Base-by-base conservation (phyloP, 345 rosid genomes). In the Melaleuca alternifolia region DNA sequence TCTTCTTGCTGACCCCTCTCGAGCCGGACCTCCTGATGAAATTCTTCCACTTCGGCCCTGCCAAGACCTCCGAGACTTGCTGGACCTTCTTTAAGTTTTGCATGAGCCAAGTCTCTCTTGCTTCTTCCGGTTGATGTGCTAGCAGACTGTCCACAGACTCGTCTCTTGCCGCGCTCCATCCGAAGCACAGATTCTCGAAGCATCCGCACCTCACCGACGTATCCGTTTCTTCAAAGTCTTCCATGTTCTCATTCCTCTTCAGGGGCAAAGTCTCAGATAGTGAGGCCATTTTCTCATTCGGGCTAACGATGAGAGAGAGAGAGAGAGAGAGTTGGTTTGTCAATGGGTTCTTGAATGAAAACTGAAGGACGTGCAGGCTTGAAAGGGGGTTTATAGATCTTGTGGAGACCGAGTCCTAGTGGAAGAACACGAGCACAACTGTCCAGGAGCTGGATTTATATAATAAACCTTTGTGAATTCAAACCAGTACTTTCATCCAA, bases 31-130 rank as follows among this genome's bases (percentile, higher is more conserved):
- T 93, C 7, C 92, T 76, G 26, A 95, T 91, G 15, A 94, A 89
- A 82, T 90, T 92, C 93, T 96, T 96, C 96, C 96, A 93, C 85
- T 85, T 93, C 0, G 95, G 95, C 50, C 95, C 93, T 23, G 94
- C 93, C 33, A 92, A 76, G 28, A 90, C 82, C 86, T 94, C 96
- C 0, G 98, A 94, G 5, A 92, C 53, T 65, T 91, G 93, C 52
- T 87, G 90, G 3, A 89, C 30, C 84, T 87, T 86, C 92, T 90
- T 95, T 6, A 87, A 85, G 83, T 87, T 92, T 54, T 51, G 88
- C 76, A 30, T 83, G 48, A 88, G 15, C 96, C 94, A 92, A 0
- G 84, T 88, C 11, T 88, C 94, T 71, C 88, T 81, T 1, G 7
- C 53, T 51, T 57, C 86, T 61, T 50, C 84, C 41, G 86, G 91